These are phyloP conservation scores for Arctium lappa DNA, from an alignment of 129 eudicot genomes.

Conservation along the genomic window DNA sequence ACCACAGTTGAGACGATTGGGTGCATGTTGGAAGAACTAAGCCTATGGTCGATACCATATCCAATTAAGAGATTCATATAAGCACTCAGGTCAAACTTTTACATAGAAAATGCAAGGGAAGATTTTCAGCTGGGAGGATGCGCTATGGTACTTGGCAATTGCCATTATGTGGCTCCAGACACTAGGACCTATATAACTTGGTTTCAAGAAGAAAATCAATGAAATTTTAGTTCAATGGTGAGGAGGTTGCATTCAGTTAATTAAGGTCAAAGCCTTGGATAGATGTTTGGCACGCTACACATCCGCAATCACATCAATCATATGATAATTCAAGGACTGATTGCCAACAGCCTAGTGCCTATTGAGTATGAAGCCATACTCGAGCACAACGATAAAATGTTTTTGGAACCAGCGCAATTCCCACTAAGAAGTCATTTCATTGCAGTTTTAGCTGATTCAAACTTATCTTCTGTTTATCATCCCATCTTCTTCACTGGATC, in stretches of 20 bases:
- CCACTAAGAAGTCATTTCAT: neutral
- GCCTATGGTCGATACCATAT: neutral
- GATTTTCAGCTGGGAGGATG: neutral
- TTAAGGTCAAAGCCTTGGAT: neutral
- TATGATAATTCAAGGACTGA: neutral
- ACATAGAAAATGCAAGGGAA: neutral
- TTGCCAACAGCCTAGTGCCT: neutral
- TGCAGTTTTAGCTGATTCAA: neutral
- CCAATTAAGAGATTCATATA: neutral
- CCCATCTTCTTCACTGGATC: neutral
- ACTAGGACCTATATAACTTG: neutral
- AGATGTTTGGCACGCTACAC: neutral
- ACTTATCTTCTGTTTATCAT: neutral
- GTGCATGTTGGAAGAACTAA: neutral
- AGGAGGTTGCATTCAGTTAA: neutral
- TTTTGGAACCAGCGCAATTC: neutral
- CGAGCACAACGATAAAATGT: neutral
- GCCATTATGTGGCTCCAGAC: neutral
- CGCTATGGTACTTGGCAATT: neutral
- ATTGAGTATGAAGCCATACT: neutral
- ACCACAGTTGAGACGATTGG: neutral
- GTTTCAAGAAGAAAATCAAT: neutral
- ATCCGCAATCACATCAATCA: neutral
- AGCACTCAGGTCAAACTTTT: neutral
- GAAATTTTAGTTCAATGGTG: neutral